Percentiles rank a stretch among this genome's conserved stretches.
Conservation (phyloP, 345 rosid species). For the Mercurialis annua region DNA sequence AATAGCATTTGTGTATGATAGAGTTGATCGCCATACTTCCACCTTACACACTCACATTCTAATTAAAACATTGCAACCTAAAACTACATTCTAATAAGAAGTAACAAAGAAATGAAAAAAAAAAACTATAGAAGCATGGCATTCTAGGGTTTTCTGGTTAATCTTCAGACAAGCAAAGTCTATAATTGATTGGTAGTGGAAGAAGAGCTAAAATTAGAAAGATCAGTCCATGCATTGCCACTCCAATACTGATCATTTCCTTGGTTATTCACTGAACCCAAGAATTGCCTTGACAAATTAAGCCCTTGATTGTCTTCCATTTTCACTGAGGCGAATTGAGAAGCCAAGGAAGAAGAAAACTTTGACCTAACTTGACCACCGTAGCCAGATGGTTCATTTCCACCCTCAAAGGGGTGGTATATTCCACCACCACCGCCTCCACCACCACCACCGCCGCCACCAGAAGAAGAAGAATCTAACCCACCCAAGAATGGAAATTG, state of each 20-base stretch:
- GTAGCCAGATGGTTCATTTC: conserved; percentile 32
- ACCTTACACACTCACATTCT: conserved; percentile 23
- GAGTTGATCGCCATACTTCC: conserved; percentile 18
- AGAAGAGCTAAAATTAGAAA: conserved; percentile 57
- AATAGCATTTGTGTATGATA: conserved; percentile 16
- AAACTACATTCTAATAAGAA: neutral
- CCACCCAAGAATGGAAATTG: conserved; percentile 49
- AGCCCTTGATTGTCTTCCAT: conserved; percentile 50
- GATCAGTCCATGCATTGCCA: conserved; percentile 49
- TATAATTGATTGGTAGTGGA: conserved; percentile 42
- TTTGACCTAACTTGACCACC: conserved; percentile 40
- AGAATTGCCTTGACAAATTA: conserved; percentile 52
- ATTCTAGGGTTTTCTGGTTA: conserved; percentile 36
- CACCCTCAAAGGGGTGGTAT: conserved; percentile 45
- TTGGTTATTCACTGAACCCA: conserved; percentile 33
- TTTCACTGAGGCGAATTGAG: conserved; percentile 54
- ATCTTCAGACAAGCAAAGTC: conserved; percentile 10
- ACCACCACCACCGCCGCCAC: no score
- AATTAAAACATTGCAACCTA: conserved; percentile 19
- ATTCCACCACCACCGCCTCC: no score
- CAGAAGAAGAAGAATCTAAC: conserved; percentile 40
- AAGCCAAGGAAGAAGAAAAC: conserved; percentile 24
- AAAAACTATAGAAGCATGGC: conserved; percentile 8
- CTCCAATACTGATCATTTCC: conserved; percentile 48
- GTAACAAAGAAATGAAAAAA: conserved; percentile 8